Base-by-base conservation (phyloP, 208 protist genomes). In the Strigomonas culicis region DNA sequence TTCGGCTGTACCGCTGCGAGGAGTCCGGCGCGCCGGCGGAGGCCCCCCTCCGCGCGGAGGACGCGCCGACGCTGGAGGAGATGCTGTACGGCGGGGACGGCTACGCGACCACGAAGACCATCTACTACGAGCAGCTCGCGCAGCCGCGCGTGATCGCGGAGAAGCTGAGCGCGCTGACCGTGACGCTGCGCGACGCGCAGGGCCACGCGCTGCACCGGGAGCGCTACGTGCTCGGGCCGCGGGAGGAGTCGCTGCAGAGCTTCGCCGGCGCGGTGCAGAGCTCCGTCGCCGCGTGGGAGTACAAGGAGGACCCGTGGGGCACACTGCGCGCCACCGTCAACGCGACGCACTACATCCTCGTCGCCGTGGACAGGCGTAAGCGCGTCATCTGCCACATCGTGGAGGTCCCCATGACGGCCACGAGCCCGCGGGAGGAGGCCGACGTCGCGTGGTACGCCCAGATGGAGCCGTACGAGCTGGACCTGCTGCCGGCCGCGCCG, bases 1-100 rank as follows among this genome's bases (percentile, higher is more conserved):
- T 92, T 21, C 85, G 79, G 32, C 64, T 92, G 6, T 92, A 92
- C 70, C 70, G 62, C 58, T 69, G 59, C 72, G 31, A 52, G 7
- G 22, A 72, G 70, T 25, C 51, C 52, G 59, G 49, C 24, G 59
- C 49, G n/a, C 39, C 66, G 66, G 11, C 32, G 43, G 28, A 62
- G 36, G 34, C 56, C 10, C 64, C 64, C 52, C 61, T 39, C 19
- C 50, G 50, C 51, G 22, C 1, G 3, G 63, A 50, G 43, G 46
- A 52, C 27, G 30, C 22, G 32, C 55, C 59, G 47, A 78, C 68
- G 13, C 63, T 85, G 46, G 56, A 69, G 11, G 58, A 79, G 28
- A 46, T 84, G 19, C 62, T 84, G 2, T 69, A 63, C 55, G 32
- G 73, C 10, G 74, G 75, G 13, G 57, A 51, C 13, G 69, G 66